A percentile compares a stretch with the other conserved stretches of the same genome.
phyloP scores from a whole-genome alignment of 2,329 filamentous ascomycete species.

The Alternaria triticimaculans region DNA sequence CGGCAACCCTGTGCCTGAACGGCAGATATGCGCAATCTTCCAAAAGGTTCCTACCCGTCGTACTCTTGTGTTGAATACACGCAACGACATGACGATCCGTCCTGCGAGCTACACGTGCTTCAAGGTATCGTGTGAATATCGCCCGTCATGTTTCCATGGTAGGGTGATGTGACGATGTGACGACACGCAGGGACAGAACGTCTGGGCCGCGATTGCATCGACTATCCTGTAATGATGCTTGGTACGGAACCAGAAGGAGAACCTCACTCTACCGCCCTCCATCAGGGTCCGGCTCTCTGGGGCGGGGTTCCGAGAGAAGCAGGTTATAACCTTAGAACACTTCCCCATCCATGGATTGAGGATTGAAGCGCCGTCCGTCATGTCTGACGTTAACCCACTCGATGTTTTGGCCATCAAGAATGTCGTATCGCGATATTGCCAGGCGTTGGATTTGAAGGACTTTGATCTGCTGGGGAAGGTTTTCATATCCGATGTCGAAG shows the following conservation, averaged over 20 bases:
- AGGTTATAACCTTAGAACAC: slow-evolving; percentile 6
- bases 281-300: slow-evolving; percentile 1
- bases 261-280: not conserved
- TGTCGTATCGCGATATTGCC: slow-evolving; percentile 52
- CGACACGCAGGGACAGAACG: not conserved
- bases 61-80: not conserved
- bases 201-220: not conserved
- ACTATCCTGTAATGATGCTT: not conserved
- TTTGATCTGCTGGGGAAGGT: slow-evolving; percentile 49
- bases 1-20: not conserved
- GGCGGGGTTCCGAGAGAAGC: slow-evolving; percentile 13
- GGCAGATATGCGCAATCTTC: not conserved
- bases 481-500: slow-evolving; percentile 50
- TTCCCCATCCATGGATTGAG: not conserved
- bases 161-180: not conserved
- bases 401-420: slow-evolving; percentile 52
- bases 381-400: slow-evolving; percentile 29
- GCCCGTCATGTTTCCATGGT: not conserved
- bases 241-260: not conserved
- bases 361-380: not conserved
- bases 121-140: not conserved
- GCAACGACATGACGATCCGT: not conserved
- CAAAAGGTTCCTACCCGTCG: not conserved
- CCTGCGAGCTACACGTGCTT: not conserved
- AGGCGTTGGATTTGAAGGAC: slow-evolving; percentile 53